Conservation (phyloP, 768 basidiomycete genomes). For the Podaxis mareebaensis region DNA sequence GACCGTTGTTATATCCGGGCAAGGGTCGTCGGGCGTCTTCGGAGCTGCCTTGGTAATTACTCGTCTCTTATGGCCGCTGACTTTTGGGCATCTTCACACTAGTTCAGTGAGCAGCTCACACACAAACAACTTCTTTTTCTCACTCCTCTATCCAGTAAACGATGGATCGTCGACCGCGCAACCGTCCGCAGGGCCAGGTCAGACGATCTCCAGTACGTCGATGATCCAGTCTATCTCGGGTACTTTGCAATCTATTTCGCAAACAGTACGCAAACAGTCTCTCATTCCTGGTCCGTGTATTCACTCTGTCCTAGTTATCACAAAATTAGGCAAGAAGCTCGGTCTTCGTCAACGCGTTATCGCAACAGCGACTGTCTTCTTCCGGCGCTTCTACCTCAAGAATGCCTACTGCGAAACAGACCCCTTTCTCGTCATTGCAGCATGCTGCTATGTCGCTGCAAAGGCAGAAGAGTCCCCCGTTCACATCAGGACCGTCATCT, state of each 20-base stretch:
- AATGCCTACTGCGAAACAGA: constrained; percentile 96
- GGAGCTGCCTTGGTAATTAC: neutral
- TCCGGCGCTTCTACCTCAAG: constrained; percentile 95
- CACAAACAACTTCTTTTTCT: neutral
- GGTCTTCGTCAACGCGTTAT: constrained; percentile 86
- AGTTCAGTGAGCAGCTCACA: constrained; percentile 9
- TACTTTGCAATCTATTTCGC: constrained; percentile 89
- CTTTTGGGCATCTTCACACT: constrained; percentile 20
- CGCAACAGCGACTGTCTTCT: constrained; percentile 93
- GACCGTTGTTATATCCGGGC: neutral
- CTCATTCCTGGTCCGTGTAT: too few relatives aligned
- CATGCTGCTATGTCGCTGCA: constrained; percentile 94
- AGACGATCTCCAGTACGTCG: constrained; percentile 78
- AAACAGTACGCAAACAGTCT: constrained; percentile 33
- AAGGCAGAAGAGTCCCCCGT: constrained; percentile 97
- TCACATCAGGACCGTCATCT: constrained; percentile 89
- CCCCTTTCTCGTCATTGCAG: constrained; percentile 87
- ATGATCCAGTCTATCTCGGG: constrained; percentile 73
- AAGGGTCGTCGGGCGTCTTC: constrained; percentile 5
- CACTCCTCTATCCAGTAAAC: constrained; percentile 57
- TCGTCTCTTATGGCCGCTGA: constrained; percentile 19
- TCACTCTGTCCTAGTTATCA: constrained; percentile 45
- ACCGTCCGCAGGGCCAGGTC: constrained; percentile 72
- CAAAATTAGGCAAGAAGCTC: constrained; percentile 84
- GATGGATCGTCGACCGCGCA: constrained; percentile 88